phyloP scores from a whole-genome alignment of 805 yeast species.

The Teunomyces panamensis region DNA sequence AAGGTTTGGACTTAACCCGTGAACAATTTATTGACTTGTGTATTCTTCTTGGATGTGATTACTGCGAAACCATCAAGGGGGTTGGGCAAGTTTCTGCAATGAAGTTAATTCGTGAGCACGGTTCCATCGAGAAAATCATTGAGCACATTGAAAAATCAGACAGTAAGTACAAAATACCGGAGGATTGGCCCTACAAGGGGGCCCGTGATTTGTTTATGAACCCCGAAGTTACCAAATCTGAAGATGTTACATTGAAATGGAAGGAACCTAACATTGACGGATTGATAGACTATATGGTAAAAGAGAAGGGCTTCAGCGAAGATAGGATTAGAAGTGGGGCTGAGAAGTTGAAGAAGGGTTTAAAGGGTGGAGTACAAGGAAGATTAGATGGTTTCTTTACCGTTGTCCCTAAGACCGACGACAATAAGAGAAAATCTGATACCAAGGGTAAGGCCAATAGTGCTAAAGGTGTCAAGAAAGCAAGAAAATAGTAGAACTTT shows the following conservation, averaged over 20 bases:
- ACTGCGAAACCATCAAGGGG: slow-evolving; percentile 92
- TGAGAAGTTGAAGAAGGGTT: slow-evolving; percentile 76
- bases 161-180: slow-evolving; percentile 80
- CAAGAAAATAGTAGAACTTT: slow-evolving; percentile 13
- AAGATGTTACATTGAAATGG: slow-evolving; percentile 77
- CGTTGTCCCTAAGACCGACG: slow-evolving; percentile 48
- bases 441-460: slow-evolving; percentile 23
- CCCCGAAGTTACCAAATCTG: slow-evolving; percentile 73
- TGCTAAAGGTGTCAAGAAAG: slow-evolving; percentile 17
- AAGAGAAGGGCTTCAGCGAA: slow-evolving; percentile 87
- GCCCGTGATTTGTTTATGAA: slow-evolving; percentile 79
- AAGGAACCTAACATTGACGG: slow-evolving; percentile 83
- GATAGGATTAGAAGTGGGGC: slow-evolving; percentile 89
- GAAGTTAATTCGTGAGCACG: slow-evolving; percentile 83
- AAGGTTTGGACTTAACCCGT: slow-evolving; percentile 71
- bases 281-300: slow-evolving; percentile 76
- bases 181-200: slow-evolving; percentile 88
- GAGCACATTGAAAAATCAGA: slow-evolving; percentile 55
- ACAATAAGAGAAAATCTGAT: slow-evolving; percentile 30
- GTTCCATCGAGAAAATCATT: slow-evolving; percentile 74
- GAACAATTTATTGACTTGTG: slow-evolving; percentile 86
- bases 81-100: slow-evolving; percentile 95
- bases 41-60: slow-evolving; percentile 93
- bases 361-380: slow-evolving; percentile 85
- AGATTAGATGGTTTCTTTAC: slow-evolving; percentile 90